These are phyloP conservation scores for Aspergillus sojae DNA, from an alignment of 2,329 filamentous ascomycete genomes.

Conservation along the genomic window DNA sequence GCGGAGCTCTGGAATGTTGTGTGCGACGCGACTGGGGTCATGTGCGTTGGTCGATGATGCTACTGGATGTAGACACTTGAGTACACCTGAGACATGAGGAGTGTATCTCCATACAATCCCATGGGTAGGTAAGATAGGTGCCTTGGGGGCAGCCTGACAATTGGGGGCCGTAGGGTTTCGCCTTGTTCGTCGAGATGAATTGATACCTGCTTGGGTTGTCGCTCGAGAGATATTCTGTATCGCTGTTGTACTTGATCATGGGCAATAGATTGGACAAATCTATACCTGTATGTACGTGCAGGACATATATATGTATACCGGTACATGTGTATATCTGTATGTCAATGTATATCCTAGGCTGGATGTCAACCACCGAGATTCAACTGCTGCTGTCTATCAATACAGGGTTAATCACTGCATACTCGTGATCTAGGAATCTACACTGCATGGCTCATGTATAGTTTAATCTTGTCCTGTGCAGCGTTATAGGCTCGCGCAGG, in stretches of 20 bases:
- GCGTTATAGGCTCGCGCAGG: neutral
- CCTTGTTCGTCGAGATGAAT: neutral
- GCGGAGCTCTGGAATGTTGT: conserved; percentile 2
- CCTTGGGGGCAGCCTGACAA: neutral
- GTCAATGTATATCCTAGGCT: neutral
- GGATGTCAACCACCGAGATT: neutral
- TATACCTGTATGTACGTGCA: neutral
- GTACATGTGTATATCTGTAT: neutral
- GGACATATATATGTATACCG: neutral
- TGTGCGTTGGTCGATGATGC: neutral
- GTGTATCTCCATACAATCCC: too few relatives aligned
- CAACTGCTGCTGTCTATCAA: neutral
- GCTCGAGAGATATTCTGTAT: neutral
- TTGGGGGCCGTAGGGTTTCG: neutral
- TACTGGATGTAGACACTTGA: neutral
- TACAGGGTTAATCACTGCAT: neutral
- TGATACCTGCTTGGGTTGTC: neutral
- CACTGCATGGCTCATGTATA: conserved; percentile 1
- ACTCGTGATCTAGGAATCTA: neutral
- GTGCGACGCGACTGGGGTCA: neutral
- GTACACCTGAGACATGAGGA: neutral
- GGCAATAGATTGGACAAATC: neutral
- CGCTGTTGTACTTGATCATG: neutral
- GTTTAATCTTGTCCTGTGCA: neutral
- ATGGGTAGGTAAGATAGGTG: neutral